Percentiles rank a stretch among this genome's conserved stretches.
These are phyloP conservation scores for Apium graveolens DNA, from an alignment of 129 eudicot species.

Conservation along the genomic window DNA sequence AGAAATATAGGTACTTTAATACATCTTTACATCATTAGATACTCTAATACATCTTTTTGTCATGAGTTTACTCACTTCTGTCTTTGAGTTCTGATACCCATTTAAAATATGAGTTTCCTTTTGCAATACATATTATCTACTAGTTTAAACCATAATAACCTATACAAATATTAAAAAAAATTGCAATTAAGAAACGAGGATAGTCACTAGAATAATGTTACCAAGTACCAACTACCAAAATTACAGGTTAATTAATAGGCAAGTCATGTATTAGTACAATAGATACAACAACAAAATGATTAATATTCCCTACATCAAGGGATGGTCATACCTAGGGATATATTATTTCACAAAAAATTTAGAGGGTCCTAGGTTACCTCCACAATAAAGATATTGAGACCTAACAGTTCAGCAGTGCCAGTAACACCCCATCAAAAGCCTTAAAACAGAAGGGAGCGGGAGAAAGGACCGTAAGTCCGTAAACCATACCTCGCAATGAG, in stretches of 20 bases:
- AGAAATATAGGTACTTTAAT: neutral
- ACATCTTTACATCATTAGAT: neutral
- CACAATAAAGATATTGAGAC: neutral
- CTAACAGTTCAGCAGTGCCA: neutral
- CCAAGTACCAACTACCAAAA: neutral
- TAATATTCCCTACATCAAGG: neutral
- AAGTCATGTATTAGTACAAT: neutral
- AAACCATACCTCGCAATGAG: slow-evolving; percentile 68
- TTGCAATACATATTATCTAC: neutral
- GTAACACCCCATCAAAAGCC: neutral
- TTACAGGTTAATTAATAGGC: neutral
- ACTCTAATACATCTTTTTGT: neutral
- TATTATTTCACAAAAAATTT: neutral
- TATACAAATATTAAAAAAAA: too few species aligned
- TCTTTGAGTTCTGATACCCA: neutral
- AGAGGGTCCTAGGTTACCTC: neutral
- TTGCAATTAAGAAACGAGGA: neutral
- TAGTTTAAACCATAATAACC: neutral
- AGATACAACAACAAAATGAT: neutral
- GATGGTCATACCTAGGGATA: too few species aligned
- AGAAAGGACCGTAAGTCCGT: neutral
- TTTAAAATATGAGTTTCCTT: neutral
- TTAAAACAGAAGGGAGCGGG: neutral
- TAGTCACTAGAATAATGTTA: neutral
- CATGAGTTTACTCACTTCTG: neutral